Percentiles rank a stretch among this genome's conserved stretches.
These are phyloP conservation scores for Xylaria sp. DNA, from an alignment of 2,329 filamentous ascomycete genomes.

Conservation along the genomic window DNA sequence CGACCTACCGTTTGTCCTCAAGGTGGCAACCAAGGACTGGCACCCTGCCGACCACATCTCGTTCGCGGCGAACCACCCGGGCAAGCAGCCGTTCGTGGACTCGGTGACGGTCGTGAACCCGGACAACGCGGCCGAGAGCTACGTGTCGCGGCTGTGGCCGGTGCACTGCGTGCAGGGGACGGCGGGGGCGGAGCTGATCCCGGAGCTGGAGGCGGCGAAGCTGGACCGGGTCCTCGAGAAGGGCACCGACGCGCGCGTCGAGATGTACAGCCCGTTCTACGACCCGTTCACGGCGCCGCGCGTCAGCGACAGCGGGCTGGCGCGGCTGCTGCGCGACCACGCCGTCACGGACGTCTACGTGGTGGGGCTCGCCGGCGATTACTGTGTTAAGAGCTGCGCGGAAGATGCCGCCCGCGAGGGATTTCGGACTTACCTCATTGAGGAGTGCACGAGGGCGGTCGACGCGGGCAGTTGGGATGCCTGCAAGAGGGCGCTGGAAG, in stretches of 20 bases:
- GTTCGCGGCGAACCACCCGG: conserved; percentile 82
- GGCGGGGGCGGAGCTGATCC: conserved; percentile 76
- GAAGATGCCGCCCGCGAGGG: conserved; percentile 80
- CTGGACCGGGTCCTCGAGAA: conserved; percentile 81
- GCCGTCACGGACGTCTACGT: conserved; percentile 83
- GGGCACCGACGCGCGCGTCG: conserved; percentile 76
- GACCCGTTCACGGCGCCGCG: conserved; percentile 72
- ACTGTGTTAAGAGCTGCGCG: conserved; percentile 86
- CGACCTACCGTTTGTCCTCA: conserved; percentile 73
- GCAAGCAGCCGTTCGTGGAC: conserved; percentile 75
- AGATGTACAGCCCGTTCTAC: conserved; percentile 95
- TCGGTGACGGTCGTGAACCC: conserved; percentile 74
- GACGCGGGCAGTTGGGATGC: conserved; percentile 68
- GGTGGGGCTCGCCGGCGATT: conserved; percentile 88
- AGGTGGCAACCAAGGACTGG: conserved; percentile 91
- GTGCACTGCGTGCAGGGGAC: conserved; percentile 86
- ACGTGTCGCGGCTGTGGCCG: conserved; percentile 84
- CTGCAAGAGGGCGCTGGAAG: conserved; percentile 64
- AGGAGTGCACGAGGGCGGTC: conserved; percentile 82
- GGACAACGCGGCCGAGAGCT: conserved; percentile 68
- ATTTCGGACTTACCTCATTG: conserved; percentile 79
- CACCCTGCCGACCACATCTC: conserved; percentile 87
- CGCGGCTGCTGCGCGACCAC: conserved; percentile 63
- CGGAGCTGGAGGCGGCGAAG: conserved; percentile 70
- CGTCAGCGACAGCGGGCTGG: conserved; percentile 72